Conservation (phyloP, 441 rosid species). For the Populus trichocarpa region DNA sequence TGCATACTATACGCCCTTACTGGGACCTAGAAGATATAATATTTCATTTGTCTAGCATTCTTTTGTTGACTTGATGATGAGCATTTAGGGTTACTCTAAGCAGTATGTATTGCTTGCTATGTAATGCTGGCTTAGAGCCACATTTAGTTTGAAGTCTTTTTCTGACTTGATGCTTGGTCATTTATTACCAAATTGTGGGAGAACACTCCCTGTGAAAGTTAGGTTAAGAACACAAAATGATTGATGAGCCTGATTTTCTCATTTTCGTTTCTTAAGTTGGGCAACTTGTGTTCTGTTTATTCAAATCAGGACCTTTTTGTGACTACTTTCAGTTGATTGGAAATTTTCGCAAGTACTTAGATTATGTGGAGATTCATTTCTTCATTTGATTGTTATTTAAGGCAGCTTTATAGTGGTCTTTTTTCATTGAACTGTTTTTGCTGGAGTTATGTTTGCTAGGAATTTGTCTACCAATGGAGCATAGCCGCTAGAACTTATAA, state of each 20-base stretch:
- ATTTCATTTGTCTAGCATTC: not conserved
- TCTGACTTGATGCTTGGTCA: not conserved
- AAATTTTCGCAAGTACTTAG: too few relatives aligned
- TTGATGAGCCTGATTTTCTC: not conserved
- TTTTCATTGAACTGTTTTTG: not conserved
- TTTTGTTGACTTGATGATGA: not conserved
- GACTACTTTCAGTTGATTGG: too few relatives aligned
- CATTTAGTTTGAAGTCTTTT: not conserved
- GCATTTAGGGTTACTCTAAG: not conserved
- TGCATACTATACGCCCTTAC: not conserved
- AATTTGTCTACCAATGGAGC: not conserved
- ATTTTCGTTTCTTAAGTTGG: not conserved
- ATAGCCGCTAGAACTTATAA: too few relatives aligned
- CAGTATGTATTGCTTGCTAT: not conserved
- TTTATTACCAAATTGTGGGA: not conserved
- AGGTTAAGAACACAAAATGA: not conserved
- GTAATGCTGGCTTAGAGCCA: not conserved
- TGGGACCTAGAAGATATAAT: not conserved
- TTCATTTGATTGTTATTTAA: not conserved
- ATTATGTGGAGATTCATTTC: too few relatives aligned
- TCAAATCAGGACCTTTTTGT: not conserved
- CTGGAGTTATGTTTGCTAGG: not conserved
- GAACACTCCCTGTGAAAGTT: too few relatives aligned
- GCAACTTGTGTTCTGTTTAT: not conserved
- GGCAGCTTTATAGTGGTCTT: not conserved